These are phyloP conservation scores for Globisporangium spiculum DNA, from an alignment of 352 stramenopile species.

Conservation along the genomic window DNA sequence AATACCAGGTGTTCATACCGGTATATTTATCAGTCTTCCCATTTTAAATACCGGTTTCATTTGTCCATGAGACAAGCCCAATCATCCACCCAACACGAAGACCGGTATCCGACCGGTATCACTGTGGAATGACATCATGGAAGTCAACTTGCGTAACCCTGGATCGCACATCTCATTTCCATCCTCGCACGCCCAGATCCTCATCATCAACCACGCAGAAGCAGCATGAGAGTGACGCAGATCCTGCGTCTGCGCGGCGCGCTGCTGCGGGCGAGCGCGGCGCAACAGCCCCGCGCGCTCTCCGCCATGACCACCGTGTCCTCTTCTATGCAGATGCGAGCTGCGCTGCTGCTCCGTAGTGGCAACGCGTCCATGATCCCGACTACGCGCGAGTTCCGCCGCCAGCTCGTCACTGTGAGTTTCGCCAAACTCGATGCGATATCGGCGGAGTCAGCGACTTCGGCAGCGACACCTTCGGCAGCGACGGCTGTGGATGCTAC, in stretches of 20 bases:
- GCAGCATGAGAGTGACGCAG: conserved; percentile 11
- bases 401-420: conserved; percentile 4
- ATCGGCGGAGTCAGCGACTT: too few relatives aligned
- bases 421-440: conserved; percentile 4
- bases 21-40: too few relatives aligned
- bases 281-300: background rate
- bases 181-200: background rate
- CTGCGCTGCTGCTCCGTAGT: background rate
- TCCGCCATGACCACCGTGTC: background rate
- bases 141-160: background rate
- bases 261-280: background rate
- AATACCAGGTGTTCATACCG: too few relatives aligned
- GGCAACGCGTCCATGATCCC: conserved; percentile 1
- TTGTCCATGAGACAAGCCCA: background rate
- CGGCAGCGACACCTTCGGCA: too few relatives aligned
- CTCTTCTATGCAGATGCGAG: background rate
- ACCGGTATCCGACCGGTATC: too few relatives aligned
- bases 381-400: conserved; percentile 1
- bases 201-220: background rate
- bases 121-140: background rate
- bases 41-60: too few relatives aligned
- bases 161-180: conserved; percentile 5
- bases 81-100: too few relatives aligned
- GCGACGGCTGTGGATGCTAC: background rate
- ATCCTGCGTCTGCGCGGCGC: conserved; percentile 8